Evolutionary conservation across 148 eudicot genomes (phyloP).

Genomic region (Vaccinium macrocarpon): DNA sequence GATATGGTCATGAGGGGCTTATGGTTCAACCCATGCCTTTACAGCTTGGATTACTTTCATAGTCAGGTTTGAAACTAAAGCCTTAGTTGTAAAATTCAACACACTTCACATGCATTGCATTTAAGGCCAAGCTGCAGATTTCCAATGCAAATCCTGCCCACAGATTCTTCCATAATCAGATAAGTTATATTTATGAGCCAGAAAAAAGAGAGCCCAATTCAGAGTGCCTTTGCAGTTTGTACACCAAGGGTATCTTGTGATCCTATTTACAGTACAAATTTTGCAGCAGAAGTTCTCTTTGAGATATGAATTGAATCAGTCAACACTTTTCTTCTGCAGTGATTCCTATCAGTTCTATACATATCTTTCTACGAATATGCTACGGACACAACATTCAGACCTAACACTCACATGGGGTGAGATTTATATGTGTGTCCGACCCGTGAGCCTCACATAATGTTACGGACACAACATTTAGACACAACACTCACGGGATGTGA

Average conservation of each 20-base stretch:
- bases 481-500: too few relatives aligned
- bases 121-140: constrained; percentile 35
- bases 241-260: constrained; percentile 11
- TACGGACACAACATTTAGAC: too few relatives aligned
- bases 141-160: constrained; percentile 29
- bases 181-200: background rate
- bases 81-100: background rate
- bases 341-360: too few relatives aligned
- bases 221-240: background rate
- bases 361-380: too few relatives aligned
- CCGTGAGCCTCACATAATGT: too few relatives aligned
- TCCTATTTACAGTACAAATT: background rate
- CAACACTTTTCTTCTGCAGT: background rate
- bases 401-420: too few relatives aligned
- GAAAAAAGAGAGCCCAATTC: background rate
- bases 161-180: constrained; percentile 16
- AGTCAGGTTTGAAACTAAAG: background rate
- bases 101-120: constrained; percentile 33
- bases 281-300: background rate
- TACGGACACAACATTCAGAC: too few relatives aligned
- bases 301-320: background rate
- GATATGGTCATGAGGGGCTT: constrained; percentile 11
- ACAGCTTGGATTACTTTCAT: constrained; percentile 5
- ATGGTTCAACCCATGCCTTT: constrained; percentile 21
- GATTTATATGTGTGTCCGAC: too few relatives aligned